These are phyloP conservation scores for Ustilago bromivora DNA, from an alignment of 1,284 basidiomycete genomes.

Conservation along the genomic window DNA sequence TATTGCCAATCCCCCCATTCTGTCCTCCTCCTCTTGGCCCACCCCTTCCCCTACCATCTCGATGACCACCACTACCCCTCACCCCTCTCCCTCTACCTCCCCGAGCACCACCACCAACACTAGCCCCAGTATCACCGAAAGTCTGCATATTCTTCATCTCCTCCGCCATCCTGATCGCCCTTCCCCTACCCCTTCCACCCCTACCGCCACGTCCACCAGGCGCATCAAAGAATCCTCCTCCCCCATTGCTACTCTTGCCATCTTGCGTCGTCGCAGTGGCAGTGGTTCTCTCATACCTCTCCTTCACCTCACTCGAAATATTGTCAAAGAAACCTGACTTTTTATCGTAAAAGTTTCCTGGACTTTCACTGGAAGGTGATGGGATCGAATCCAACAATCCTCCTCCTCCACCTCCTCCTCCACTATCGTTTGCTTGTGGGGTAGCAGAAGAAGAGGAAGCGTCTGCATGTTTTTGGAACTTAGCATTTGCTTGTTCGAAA, in stretches of 20 bases:
- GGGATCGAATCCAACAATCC: constrained; percentile 62
- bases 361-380: constrained; percentile 36
- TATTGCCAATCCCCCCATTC: constrained; percentile 7
- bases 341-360: constrained; percentile 65
- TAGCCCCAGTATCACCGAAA: constrained; percentile 62
- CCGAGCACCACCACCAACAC: constrained; percentile 10
- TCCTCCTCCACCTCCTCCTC: constrained; percentile 2
- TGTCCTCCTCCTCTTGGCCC: not conserved
- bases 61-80: constrained; percentile 14
- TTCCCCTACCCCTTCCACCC: constrained; percentile 46
- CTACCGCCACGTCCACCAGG: constrained; percentile 34
- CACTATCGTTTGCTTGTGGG: too few species aligned
- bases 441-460: not conserved
- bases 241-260: constrained; percentile 1
- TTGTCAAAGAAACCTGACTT: constrained; percentile 67
- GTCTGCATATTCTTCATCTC: constrained; percentile 66
- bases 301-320: constrained; percentile 65
- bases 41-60: constrained; percentile 10
- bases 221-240: constrained; percentile 31
- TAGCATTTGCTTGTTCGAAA: constrained; percentile 67
- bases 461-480: constrained; percentile 59
- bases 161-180: constrained; percentile 60
- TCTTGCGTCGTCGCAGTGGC: not conserved
- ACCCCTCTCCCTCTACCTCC: constrained; percentile 24
- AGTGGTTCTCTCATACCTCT: constrained; percentile 54